phyloP scores from a whole-genome alignment of 2,329 filamentous ascomycete species.

The Trichoderma pleuroti region DNA sequence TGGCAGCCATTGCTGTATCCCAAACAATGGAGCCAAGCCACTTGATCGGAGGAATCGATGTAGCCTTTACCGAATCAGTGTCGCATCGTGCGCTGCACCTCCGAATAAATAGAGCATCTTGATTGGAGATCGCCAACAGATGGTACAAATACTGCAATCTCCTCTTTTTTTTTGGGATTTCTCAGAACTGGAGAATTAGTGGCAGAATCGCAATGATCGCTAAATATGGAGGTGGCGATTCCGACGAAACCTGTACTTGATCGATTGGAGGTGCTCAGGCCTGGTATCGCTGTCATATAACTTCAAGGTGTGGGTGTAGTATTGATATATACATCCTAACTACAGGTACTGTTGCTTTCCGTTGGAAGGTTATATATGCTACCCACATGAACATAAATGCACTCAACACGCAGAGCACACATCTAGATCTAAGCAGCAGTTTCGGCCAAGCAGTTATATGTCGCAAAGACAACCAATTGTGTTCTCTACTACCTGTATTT shows the following conservation, averaged over 20 bases:
- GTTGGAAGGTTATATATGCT: fast-evolving
- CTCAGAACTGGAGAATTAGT: neutral
- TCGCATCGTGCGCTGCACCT: neutral
- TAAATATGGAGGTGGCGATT: neutral
- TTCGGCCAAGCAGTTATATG: neutral
- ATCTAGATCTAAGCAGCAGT: neutral
- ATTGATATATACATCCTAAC: neutral
- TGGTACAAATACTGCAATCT: neutral
- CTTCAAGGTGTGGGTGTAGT: neutral
- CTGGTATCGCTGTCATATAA: neutral
- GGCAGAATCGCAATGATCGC: neutral
- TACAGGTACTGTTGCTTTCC: neutral
- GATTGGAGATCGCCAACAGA: neutral
- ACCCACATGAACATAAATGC: too few relatives aligned
- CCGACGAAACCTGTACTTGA: neutral
- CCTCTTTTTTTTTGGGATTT: neutral
- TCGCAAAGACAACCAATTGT: neutral
- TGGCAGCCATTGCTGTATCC: neutral
- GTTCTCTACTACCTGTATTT: neutral
- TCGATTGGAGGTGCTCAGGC: neutral
- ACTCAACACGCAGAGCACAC: neutral
- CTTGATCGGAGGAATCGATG: neutral
- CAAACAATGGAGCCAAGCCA: neutral
- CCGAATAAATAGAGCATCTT: neutral
- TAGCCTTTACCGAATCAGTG: neutral